Evolutionary conservation across 805 yeast genomes (phyloP).

Genomic region (Suhomyces vadensis): DNA sequence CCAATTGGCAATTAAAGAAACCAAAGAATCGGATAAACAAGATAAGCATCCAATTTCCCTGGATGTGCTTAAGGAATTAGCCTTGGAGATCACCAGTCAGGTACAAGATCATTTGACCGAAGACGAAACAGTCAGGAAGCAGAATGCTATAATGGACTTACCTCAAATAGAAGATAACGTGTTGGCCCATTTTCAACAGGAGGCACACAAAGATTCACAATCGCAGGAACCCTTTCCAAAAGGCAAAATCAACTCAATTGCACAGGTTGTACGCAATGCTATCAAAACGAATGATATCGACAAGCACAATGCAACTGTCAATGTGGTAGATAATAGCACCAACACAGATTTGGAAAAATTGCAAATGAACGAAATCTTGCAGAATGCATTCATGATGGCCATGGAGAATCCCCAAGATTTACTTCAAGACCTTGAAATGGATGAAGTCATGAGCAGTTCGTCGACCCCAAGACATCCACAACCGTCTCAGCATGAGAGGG

Average conservation of each 20-base stretch:
- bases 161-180: slow-evolving; percentile 40
- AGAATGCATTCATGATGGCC: slow-evolving; percentile 76
- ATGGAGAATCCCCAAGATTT: slow-evolving; percentile 59
- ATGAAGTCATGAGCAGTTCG: slow-evolving; percentile 15
- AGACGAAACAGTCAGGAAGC: slow-evolving; percentile 14
- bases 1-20: slow-evolving; percentile 20
- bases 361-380: slow-evolving; percentile 69
- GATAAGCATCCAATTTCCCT: slow-evolving; percentile 16
- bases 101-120: slow-evolving; percentile 28
- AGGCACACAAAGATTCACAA: slow-evolving; percentile 28
- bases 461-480: neutral
- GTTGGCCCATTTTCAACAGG: slow-evolving; percentile 37
- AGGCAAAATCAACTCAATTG: slow-evolving; percentile 2
- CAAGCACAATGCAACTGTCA: neutral
- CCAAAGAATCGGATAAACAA: slow-evolving; percentile 1
- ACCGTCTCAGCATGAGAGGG: neutral
- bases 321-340: neutral
- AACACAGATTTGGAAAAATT: slow-evolving; percentile 52
- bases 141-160: slow-evolving; percentile 16
- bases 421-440: slow-evolving; percentile 37
- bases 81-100: slow-evolving; percentile 31
- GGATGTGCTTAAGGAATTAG: slow-evolving; percentile 29
- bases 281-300: neutral
- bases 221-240: neutral
- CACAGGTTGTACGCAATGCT: slow-evolving; percentile 6